phyloP scores from a whole-genome alignment of 2,329 filamentous ascomycete genomes.

The Aspergillaceae sp. region DNA sequence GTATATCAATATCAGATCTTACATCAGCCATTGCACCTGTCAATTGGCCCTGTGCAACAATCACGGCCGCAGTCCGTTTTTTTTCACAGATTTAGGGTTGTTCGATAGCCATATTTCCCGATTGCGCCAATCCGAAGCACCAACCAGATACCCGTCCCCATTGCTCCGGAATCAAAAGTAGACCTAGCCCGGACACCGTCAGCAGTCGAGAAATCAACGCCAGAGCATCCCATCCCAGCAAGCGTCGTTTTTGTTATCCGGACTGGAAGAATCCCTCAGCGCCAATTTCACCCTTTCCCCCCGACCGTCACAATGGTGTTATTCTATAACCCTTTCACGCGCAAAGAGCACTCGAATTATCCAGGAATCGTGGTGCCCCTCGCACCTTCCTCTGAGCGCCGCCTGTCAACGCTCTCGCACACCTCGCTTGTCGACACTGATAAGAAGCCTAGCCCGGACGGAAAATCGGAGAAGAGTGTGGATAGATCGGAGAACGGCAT shows the following conservation, averaged over 20 bases:
- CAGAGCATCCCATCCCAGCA: neutral
- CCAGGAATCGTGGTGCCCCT: constrained; percentile 44
- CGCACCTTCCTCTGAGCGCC: constrained; percentile 16
- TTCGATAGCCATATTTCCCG: constrained; percentile 1
- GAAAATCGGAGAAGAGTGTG: constrained; percentile 27
- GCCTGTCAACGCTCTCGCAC: constrained; percentile 22
- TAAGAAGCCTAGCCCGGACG: constrained; percentile 25
- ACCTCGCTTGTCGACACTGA: constrained; percentile 8
- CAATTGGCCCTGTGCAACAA: constrained; percentile 2
- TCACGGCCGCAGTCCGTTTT: neutral
- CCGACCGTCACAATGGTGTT: constrained; percentile 20
- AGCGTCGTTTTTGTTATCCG: neutral
- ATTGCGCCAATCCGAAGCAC: constrained; percentile 3
- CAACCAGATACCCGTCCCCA: no score
- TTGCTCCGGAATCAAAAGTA: neutral
- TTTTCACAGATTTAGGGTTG: neutral
- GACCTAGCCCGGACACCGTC: neutral
- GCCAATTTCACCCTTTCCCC: neutral
- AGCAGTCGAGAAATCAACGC: no score
- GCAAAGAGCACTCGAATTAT: constrained; percentile 43
- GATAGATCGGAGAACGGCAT: constrained; percentile 31
- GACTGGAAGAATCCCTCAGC: no score
- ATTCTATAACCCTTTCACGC: constrained; percentile 42
- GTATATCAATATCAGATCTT: neutral
- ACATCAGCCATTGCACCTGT: constrained; percentile 4